Base-by-base conservation (phyloP, 106 monocot genomes). In the Acanthochlamys bracteata region DNA sequence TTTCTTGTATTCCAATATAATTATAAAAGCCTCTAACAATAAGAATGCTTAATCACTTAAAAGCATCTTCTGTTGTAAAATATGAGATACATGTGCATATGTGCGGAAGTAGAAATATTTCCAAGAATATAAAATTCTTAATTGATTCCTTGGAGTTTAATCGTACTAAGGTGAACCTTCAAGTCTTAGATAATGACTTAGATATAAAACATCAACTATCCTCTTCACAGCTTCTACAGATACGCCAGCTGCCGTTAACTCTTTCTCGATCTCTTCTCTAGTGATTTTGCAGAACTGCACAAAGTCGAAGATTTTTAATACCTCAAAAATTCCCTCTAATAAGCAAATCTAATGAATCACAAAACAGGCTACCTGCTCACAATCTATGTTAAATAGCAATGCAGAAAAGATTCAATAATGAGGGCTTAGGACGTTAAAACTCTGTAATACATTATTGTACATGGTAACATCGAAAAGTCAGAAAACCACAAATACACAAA, bases 211-310 rank as follows among this genome's bases (percentile, higher is more conserved):
- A 24, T 83, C 78, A 72, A 83, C 66, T 64, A 98, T 81, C 71
- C 96, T 91, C 70, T 81, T 80, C 24, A 88, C 75, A 65, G 91
- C 91, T 68, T 85, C 78, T 59, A 49, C 42, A 45, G 91, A 74
- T 61, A 92, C 71, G 10, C 96, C 91, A 54, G 66, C 58, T 27
- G 61, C 61, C 39, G 66, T 65, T 66, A 98, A 70, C 55, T 98
- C 91, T 70, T 85, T 86, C 70, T 98, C 91, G 63, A 92, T 83
- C 78, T 92, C 96, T 60, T 88, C 83, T 69, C 72, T 78, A 63
- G 88, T 74, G 70, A 98, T 73, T 72, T 98, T 98, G 26, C 88
- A 88, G 57, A 92, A 58, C 96, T 95, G 75, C 60, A 62, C 55
- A 53, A 55, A 72, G 33, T 33, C 33, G 33, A 33, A 33, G 33